Base-by-base conservation (phyloP, 2,329 filamentous ascomycete species). In the Aureobasidium sp. region DNA sequence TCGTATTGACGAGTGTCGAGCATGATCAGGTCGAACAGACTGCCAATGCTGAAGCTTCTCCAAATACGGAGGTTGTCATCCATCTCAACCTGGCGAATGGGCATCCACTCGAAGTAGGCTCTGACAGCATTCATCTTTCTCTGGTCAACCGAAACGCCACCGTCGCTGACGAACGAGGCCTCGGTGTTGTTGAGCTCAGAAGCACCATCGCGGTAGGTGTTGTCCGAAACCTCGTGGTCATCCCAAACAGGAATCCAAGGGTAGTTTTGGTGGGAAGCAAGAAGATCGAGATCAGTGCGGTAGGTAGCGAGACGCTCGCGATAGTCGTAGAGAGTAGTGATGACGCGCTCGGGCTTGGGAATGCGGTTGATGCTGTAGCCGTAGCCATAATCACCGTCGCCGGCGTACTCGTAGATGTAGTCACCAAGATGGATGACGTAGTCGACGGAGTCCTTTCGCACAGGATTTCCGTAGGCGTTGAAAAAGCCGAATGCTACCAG, bases 61-160 rank as follows among this genome's bases (percentile, higher is more conserved):
- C 86, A 89, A 68, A 89, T 82, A 13, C 86, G 82, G 17, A 89
- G 78, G 62, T 85, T 86, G 71, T 89, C 86, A 65, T 88, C 86
- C 76, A 88, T 82, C 59, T 87, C 84, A 3, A 86, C 80, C 70
- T 87, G 85, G 66, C 82, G 77, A 64, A 84, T 81, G 1, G 82
- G 82, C 79, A 83, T 82, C 72, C 84, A 87, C 69, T 88, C 85
- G 63, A 87, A 88, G 68, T 87, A 87, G 2, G 87, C 86, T 41
- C 87, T 79, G 2, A 90, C 86, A 1, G 86, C 87, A 59, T 89
- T 88, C 78, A 88, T 85, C 76, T 89, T 90, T 65, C 87, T 81
- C 70, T 87, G 84, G 66, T 89, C 87, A n/a, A 89, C 83, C 36
- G 80, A 83, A n/a, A 89, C 79, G 59, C 76, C 75, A 13, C 75